Base-by-base conservation (phyloP, 2,329 filamentous ascomycete genomes). In the Knufia petricola region DNA sequence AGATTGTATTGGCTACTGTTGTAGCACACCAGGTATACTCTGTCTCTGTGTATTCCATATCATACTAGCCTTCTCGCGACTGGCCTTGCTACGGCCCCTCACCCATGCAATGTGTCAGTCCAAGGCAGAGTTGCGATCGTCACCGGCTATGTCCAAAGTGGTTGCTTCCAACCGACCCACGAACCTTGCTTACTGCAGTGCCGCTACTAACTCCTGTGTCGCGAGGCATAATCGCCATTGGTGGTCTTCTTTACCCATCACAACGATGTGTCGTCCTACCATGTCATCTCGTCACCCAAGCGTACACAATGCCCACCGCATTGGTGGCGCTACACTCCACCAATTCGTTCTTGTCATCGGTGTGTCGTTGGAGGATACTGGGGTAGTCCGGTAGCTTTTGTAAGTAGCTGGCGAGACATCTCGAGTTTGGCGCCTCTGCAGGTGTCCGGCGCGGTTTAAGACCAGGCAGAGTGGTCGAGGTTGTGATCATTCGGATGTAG, bases 311-410 rank as follows among this genome's bases (percentile, higher is more conserved):
- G n/a, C n/a, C n/a, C n/a, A n/a, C n/a, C n/a, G n/a, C n/a, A n/a
- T n/a, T n/a, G 36, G 39, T 26, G 39, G 39, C 39, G 39, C 21
- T 9, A 26, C 39, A 42, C 39, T 21, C 39, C 39, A 42, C 39
- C 21, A 26, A 26, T 42, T 42, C 21, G 39, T 42, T 42, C 39
- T 10, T 42, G 21, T 26, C 39, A 26, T 42, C 9, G 21, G 9
- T 21, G 21, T 42, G 21, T 26, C 17, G 39, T 42, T 24, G 21
- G 21, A 42, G 15, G 39, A 26, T 20, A 26, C 17, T 26, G 39
- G 17, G 24, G 17, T 26, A 26, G 39, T 26, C 17, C 21, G 21
- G 39, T 20, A 20, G 39, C 39, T 42, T 10, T 20, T 21, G 17
- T 26, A 10, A 20, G 39, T 26, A 42, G 21, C 15, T 21, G 39